Evolutionary conservation across 2,329 filamentous ascomycete genomes (phyloP), one percentile per base, ranked within the genome.

Genomic region (Arthroderma sp.): DNA sequence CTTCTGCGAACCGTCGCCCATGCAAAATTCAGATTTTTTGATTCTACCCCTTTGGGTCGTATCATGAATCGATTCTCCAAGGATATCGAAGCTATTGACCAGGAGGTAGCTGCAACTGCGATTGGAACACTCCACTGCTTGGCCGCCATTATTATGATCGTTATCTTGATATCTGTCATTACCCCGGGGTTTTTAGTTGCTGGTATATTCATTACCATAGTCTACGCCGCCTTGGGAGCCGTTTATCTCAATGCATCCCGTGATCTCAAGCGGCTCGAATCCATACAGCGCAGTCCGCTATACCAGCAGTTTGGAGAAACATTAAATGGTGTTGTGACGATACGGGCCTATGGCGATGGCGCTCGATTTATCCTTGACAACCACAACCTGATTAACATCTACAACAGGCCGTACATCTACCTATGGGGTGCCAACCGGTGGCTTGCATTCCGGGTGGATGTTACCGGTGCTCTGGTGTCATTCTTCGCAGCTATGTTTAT

Each of bases 291-390:
- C 58, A 96, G 88, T 62, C 91, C 91, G 1, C 70, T 98, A 5
- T 98, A 95, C 68, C 91, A 98, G 64, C 91, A 96, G 54, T 98
- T 98, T 54, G 89, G 91, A 51, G 91, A 98, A 68, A 96, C 93
- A 0, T 68, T 98, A 11, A 86, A 81, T 42, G 91, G 91, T 29
- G 91, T 98, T 63, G 93, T 89, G 3, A 98, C 91, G 0, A 98
- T 98, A 54, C 82, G 93, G 57, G 91, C 91, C 1, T 98, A 96
- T 56, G 87, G 89, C 32, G 89, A 95, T 55, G 87, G 95, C 62
- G 77, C 85, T 44, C 81, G 91, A 32, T 98, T 98, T 63, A 85
- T 95, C 52, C 77, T 87, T 15, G 89, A 98, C 58, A 98, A 96
- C 57, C 71, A 96, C 48, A 66, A 72, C 45, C 83, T 83, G 56